phyloP scores from a whole-genome alignment of 768 basidiomycete species.

The Gymnopilus junonius region DNA sequence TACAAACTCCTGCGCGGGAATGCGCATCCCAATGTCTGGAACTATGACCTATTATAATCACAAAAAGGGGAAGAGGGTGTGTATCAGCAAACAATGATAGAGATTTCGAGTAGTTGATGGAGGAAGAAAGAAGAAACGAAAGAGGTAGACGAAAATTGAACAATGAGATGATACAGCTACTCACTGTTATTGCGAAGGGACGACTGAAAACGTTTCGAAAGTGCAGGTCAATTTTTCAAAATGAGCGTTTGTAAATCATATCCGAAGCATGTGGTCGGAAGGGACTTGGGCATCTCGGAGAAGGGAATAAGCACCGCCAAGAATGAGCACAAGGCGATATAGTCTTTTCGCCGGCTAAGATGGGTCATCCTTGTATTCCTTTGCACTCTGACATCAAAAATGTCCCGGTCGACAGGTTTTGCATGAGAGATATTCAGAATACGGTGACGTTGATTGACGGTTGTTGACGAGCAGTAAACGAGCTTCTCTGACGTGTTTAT shows the following conservation, averaged over 20 bases:
- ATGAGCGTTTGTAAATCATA: background rate
- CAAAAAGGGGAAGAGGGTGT: background rate
- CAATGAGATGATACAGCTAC: no score
- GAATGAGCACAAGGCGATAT: background rate
- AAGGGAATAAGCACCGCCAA: background rate
- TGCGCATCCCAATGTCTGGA: background rate
- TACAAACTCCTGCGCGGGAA: background rate
- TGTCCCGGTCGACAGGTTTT: background rate
- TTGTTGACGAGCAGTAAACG: background rate
- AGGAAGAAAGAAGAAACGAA: no score
- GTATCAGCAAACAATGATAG: background rate
- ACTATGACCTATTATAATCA: background rate
- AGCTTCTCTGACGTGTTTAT: background rate
- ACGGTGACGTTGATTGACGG: background rate
- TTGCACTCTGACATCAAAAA: background rate
- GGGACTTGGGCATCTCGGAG: background rate
- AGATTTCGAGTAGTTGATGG: no score
- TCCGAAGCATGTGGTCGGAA: background rate
- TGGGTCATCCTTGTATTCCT: background rate
- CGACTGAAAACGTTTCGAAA: background rate
- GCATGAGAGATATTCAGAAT: background rate
- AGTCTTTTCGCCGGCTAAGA: background rate
- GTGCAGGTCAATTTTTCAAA: background rate
- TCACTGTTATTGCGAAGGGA: no score
- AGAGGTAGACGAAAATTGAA: no score